These are phyloP conservation scores for Chaetomium globosum DNA, from an alignment of 2,329 filamentous ascomycete species.

Conservation along the genomic window DNA sequence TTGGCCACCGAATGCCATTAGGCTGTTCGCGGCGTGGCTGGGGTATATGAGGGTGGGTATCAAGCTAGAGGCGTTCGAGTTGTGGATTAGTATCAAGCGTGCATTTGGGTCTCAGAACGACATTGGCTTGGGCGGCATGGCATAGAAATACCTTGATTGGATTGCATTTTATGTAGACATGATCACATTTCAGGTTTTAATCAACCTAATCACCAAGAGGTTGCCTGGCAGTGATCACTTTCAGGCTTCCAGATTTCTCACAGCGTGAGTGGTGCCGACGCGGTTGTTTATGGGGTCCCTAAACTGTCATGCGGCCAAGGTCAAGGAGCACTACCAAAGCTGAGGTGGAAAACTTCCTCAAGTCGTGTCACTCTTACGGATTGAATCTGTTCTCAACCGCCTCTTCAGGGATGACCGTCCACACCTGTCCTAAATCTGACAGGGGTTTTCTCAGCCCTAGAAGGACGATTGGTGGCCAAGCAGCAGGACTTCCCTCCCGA, in stretches of 20 bases:
- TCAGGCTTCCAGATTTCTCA: slow-evolving; percentile 16
- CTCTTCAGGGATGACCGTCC: not conserved
- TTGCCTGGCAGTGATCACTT: not conserved
- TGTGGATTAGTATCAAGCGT: slow-evolving; percentile 61
- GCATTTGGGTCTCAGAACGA: slow-evolving; percentile 41
- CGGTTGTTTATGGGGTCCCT: not conserved
- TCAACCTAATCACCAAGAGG: slow-evolving; percentile 3
- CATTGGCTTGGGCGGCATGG: slow-evolving; percentile 26
- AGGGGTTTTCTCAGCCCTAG: not conserved
- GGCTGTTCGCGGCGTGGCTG: slow-evolving; percentile 59
- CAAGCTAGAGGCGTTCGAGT: slow-evolving; percentile 66
- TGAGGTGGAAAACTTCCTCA: not conserved
- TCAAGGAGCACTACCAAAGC: no score
- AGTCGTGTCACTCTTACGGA: not conserved
- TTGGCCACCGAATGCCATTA: slow-evolving; percentile 59
- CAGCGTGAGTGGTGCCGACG: not conserved
- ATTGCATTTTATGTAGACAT: not conserved
- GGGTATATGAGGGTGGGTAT: slow-evolving; percentile 62
- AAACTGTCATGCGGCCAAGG: not conserved
- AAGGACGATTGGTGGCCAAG: slow-evolving; percentile 16
- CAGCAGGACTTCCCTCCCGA: not conserved
- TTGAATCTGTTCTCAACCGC: not conserved
- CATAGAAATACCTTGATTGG: slow-evolving; percentile 27
- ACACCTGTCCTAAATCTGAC: not conserved
- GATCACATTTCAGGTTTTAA: slow-evolving; percentile 5